A percentile compares a stretch with the other conserved stretches of the same genome.
Evolutionary conservation across 805 yeast genomes (phyloP).

Genomic region (Metschnikowia reukaufii): DNA sequence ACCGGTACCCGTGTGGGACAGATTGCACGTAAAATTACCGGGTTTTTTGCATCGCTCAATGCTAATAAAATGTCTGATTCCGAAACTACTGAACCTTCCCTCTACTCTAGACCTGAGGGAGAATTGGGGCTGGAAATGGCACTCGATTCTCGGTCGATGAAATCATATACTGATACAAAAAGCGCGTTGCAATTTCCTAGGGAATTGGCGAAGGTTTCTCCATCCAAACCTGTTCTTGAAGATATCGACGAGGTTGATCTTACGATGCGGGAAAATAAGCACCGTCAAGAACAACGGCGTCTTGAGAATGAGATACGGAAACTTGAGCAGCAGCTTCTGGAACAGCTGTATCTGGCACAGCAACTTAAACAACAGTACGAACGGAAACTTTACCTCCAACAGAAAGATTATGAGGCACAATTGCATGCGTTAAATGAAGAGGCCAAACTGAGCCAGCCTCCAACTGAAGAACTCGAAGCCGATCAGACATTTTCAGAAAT

Average conservation of each 20-base stretch:
- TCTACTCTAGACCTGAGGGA: not conserved
- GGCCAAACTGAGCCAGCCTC: not conserved
- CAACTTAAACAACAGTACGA: slow-evolving; percentile 9
- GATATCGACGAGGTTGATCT: slow-evolving; percentile 10
- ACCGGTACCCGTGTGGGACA: slow-evolving; percentile 8
- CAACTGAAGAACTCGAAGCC: not conserved
- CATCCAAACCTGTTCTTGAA: not conserved
- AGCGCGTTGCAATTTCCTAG: not conserved
- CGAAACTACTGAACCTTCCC: not conserved
- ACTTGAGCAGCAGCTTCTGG: slow-evolving; percentile 5
- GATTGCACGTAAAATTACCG: slow-evolving; percentile 5
- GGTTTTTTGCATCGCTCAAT: slow-evolving; percentile 1
- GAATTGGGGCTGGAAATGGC: not conserved
- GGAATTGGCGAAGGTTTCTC: not conserved
- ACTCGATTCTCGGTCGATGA: not conserved
- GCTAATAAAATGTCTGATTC: not conserved
- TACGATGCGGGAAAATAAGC: slow-evolving; percentile 9
- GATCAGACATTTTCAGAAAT: not conserved
- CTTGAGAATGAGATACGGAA: slow-evolving; percentile 2
- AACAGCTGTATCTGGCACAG: not conserved
- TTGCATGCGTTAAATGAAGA: slow-evolving; percentile 5
- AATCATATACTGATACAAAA: no score
- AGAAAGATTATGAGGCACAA: slow-evolving; percentile 11
- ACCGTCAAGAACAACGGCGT: slow-evolving; percentile 3
- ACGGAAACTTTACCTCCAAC: slow-evolving; percentile 12